Evolutionary conservation across 371 early-diverging fungal genomes (phyloP).

Genomic region (Syncephalastrum sp.): DNA sequence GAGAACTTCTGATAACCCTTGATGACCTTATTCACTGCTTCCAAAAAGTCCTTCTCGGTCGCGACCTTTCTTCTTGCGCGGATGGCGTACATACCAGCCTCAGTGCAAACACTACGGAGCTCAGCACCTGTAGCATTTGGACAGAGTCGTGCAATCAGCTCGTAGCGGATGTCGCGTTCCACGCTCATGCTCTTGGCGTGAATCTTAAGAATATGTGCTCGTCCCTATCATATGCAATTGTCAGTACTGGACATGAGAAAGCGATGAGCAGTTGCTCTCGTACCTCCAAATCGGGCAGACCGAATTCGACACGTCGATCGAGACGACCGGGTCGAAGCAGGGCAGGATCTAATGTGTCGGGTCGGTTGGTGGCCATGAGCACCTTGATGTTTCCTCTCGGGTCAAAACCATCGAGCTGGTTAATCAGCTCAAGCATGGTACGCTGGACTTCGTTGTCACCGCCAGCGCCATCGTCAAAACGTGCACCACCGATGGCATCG

Average conservation of each 20-base stretch:
- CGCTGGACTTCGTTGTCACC: conserved; percentile 97
- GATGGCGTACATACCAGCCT: conserved; percentile 99
- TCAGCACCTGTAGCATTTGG: conserved; percentile 98
- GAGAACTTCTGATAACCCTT: conserved; percentile 98
- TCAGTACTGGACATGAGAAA: background rate
- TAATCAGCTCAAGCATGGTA: conserved; percentile 99
- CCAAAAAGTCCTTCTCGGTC: conserved; percentile 99
- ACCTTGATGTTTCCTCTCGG: conserved; percentile 99
- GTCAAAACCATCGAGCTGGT: conserved; percentile 99
- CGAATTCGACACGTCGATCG: conserved; percentile 99
- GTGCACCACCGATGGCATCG: conserved; percentile 98
- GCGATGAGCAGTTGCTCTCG: background rate
- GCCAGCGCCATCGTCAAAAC: conserved; percentile 84
- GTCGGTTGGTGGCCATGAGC: conserved; percentile 99
- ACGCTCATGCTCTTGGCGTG: conserved; percentile 99
- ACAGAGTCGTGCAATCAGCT: conserved; percentile 95
- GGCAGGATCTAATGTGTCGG: conserved; percentile 99
- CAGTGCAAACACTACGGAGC: conserved; percentile 99
- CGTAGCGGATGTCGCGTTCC: conserved; percentile 96
- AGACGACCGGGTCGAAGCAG: conserved; percentile 97
- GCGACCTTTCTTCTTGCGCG: conserved; percentile 98
- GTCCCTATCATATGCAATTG: conserved; percentile 54
- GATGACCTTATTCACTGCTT: conserved; percentile 99
- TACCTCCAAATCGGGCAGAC: conserved; percentile 93
- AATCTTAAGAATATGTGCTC: conserved; percentile 98